Conservation (phyloP, 2,329 filamentous ascomycete genomes). For the Diplodia intermedia region DNA sequence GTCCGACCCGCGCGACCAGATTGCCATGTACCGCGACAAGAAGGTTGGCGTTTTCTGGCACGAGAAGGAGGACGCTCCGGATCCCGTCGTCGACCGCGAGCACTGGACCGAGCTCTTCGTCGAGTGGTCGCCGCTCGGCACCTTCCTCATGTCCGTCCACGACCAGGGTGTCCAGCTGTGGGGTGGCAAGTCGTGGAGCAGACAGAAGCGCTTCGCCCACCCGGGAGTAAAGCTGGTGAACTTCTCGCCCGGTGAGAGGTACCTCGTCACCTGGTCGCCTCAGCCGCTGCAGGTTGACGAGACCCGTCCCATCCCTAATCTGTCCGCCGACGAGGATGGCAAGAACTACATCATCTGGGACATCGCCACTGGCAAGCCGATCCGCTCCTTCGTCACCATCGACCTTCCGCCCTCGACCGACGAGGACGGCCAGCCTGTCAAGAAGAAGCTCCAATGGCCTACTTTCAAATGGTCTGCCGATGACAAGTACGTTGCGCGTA, state of each 20-base stretch:
- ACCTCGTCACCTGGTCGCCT: conserved; percentile 96
- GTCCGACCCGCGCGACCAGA: conserved; percentile 89
- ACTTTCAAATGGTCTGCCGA: conserved; percentile 99
- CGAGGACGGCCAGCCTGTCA: conserved; percentile 69
- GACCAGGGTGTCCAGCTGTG: conserved; percentile 96
- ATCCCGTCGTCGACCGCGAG: conserved; percentile 86
- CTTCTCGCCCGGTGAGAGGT: conserved; percentile 92
- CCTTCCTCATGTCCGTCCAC: conserved; percentile 93
- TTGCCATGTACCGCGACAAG: conserved; percentile 91
- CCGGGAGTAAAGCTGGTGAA: conserved; percentile 95
- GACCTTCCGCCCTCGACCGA: conserved; percentile 72
- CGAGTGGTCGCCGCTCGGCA: conserved; percentile 95
- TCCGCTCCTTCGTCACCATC: conserved; percentile 91
- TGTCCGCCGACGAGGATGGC: conserved; percentile 83
- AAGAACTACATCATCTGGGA: conserved; percentile 99
- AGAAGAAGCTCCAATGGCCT: conserved; percentile 97
- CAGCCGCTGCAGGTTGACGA: conserved; percentile 92
- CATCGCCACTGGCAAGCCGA: conserved; percentile 83
- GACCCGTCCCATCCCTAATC: conserved; percentile 79
- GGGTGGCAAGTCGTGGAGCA: conserved; percentile 88
- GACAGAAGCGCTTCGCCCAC: conserved; percentile 92
- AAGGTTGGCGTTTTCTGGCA: conserved; percentile 97
- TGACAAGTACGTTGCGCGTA: conserved; percentile 93
- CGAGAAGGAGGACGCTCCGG: conserved; percentile 89
- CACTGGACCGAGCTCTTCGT: conserved; percentile 99